Percentiles rank a stretch among this genome's conserved stretches.
These are phyloP conservation scores for Epichloe bromicola DNA, from an alignment of 2,329 filamentous ascomycete species.

Conservation along the genomic window DNA sequence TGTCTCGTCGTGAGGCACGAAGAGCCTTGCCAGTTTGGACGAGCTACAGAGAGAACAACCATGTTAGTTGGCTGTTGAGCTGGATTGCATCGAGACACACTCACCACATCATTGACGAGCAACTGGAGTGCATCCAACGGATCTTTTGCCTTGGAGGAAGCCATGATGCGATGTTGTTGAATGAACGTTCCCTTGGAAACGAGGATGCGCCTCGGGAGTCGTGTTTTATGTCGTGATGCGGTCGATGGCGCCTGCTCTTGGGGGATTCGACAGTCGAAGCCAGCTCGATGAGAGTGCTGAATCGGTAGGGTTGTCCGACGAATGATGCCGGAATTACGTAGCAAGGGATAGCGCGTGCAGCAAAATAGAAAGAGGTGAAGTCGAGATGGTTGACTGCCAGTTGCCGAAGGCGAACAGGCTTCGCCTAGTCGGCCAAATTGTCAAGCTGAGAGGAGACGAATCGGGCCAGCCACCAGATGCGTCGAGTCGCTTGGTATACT, in stretches of 20 bases:
- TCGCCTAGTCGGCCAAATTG: not conserved
- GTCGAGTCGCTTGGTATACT: not conserved
- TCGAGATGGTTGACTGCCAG: not conserved
- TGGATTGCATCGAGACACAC: conserved; percentile 12
- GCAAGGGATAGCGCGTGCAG: not conserved
- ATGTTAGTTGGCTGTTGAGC: not conserved
- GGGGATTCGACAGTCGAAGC: not conserved
- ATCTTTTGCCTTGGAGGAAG: conserved; percentile 20
- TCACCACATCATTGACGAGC: conserved; percentile 42
- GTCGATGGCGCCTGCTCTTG: not conserved
- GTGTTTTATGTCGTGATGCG: not conserved
- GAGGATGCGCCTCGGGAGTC: not conserved
- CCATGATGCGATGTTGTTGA: conserved; percentile 7
- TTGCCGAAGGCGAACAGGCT: not conserved
- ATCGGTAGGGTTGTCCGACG: not conserved
- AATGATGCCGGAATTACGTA: not conserved
- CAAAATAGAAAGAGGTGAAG: not conserved
- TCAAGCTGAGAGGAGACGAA: not conserved
- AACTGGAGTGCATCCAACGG: conserved; percentile 36
- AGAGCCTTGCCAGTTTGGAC: conserved; percentile 47
- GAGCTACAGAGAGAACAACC: conserved; percentile 26
- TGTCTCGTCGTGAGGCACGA: conserved; percentile 33
- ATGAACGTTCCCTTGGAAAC: not conserved
- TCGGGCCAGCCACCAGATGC: not conserved
- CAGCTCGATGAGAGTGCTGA: not conserved